Conservation (phyloP, 1,284 basidiomycete species). For the Ceratobasidium sp. region DNA sequence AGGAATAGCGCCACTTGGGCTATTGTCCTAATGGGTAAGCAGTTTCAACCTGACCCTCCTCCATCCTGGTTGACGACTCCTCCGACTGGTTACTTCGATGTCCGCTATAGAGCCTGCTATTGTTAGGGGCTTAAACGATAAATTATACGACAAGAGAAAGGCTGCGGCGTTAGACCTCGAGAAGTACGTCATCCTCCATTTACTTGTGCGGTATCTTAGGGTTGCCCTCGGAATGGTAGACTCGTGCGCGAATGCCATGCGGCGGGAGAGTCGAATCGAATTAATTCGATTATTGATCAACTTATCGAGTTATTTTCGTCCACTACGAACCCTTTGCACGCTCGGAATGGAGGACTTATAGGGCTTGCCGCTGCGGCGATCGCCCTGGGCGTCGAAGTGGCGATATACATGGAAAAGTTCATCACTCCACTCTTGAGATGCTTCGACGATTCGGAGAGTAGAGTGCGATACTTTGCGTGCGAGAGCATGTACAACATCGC, state of each 20-base stretch:
- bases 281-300: conserved; percentile 92
- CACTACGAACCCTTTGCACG: conserved; percentile 83
- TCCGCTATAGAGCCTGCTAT: conserved; percentile 52
- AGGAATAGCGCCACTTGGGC: conserved; percentile 25
- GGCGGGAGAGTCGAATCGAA: conserved; percentile 83
- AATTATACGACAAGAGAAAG: conserved; percentile 96
- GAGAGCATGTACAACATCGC: conserved; percentile 99
- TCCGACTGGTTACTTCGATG: conserved; percentile 6
- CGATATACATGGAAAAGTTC: conserved; percentile 94
- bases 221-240: conserved; percentile 57
- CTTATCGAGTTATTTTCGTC: conserved; percentile 93
- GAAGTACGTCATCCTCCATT: conserved; percentile 69
- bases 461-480: conserved; percentile 96
- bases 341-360: conserved; percentile 95
- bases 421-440: conserved; percentile 92
- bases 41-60: not conserved
- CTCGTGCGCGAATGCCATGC: conserved; percentile 90
- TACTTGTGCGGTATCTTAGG: conserved; percentile 35
- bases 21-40: conserved; percentile 34
- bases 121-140: conserved; percentile 76
- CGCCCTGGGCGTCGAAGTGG: conserved; percentile 92
- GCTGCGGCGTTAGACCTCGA: conserved; percentile 95
- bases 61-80: conserved; percentile 1
- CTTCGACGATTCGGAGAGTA: conserved; percentile 94
- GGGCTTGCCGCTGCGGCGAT: conserved; percentile 97